Conservation (phyloP, 1,139 yeast genomes). For the Lodderomyces metapsilosis region DNA sequence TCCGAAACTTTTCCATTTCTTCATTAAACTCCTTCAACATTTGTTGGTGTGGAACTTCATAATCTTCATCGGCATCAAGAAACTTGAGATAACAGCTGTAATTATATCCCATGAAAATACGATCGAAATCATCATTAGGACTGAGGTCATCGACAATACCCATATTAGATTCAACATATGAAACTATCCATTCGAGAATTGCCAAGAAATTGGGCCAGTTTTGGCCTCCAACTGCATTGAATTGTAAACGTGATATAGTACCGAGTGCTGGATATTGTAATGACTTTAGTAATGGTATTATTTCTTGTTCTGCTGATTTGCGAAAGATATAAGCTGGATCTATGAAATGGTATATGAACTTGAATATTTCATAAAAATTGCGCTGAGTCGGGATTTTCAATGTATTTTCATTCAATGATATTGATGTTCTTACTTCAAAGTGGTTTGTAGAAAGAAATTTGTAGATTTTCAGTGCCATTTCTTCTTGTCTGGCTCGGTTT, state of each 20-base stretch:
- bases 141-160: conserved; percentile 23
- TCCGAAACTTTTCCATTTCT: conserved; percentile 39
- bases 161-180: conserved; percentile 49
- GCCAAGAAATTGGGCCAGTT: conserved; percentile 87
- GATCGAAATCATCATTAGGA: conserved; percentile 49
- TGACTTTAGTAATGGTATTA: conserved; percentile 61
- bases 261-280: conserved; percentile 81
- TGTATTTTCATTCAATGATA: conserved; percentile 63
- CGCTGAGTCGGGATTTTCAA: conserved; percentile 82
- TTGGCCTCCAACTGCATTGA: conserved; percentile 89
- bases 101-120: conserved; percentile 64
- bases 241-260: conserved; percentile 75
- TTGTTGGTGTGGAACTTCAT: conserved; percentile 50
- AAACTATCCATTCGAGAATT: conserved; percentile 76
- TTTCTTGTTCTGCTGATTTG: conserved; percentile 67
- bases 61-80: conserved; percentile 61
- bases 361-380: conserved; percentile 76
- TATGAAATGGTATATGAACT: conserved; percentile 70
- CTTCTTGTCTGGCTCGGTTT: conserved; percentile 64
- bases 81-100: conserved; percentile 67
- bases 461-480: conserved; percentile 64
- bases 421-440: conserved; percentile 74
- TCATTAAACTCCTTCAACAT: conserved; percentile 53
- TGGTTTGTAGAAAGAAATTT: conserved; percentile 61
- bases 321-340: conserved; percentile 80